Evolutionary conservation across 2,329 filamentous ascomycete species (phyloP), one percentile per base, ranked within the genome.

Genomic region (Colletotrichum filicis): DNA sequence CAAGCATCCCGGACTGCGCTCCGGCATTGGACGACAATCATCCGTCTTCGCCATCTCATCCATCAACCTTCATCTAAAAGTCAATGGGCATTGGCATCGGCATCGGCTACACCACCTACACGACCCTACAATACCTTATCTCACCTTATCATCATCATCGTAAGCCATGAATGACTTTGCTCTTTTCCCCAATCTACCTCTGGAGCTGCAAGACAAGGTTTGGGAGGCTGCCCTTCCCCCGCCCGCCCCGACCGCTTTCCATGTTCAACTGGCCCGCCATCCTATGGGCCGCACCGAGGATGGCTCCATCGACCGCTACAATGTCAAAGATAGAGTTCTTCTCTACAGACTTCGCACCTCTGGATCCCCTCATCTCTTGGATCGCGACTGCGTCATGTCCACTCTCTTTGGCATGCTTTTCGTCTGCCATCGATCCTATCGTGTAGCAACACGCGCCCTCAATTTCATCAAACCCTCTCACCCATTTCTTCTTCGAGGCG

Each of bases 131-230:
- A 35, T 35, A n/a, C 37, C 16, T 42, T 42, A 42, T 42, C 6
- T 0, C 37, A 42, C 2, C 37, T 42, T n/a, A 49, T n/a, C 7
- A 49, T n/a, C 52, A 22, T 56, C 46, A 46, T 35, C 42, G 53
- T 35, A 24, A 19, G 37, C 59, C 16, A 57, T 66, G 52, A 14
- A 7, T 28, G 35, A 16, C 32, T 65, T 65, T 22, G 37, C 52
- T n/a, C 37, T 24, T 28, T 57, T 66, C 12, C 32, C 49, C 32
- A 24, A 66, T 30, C 52, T 57, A n/a, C 52, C 52, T 56, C 14
- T 66, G 53, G 24, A 66, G 24, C 52, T 64, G 6, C 52, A 46
- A 37, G 66, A 68, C 66, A 68, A 68, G 59, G 59, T 49, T 68
- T 64, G 59, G 59, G 26, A 24, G 22, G 46, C 49, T 56, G 59